Percentiles rank a stretch among this genome's conserved stretches.
Evolutionary conservation across 2,329 filamentous ascomycete species (phyloP).

Genomic region (Cryphonectria carpinicola): DNA sequence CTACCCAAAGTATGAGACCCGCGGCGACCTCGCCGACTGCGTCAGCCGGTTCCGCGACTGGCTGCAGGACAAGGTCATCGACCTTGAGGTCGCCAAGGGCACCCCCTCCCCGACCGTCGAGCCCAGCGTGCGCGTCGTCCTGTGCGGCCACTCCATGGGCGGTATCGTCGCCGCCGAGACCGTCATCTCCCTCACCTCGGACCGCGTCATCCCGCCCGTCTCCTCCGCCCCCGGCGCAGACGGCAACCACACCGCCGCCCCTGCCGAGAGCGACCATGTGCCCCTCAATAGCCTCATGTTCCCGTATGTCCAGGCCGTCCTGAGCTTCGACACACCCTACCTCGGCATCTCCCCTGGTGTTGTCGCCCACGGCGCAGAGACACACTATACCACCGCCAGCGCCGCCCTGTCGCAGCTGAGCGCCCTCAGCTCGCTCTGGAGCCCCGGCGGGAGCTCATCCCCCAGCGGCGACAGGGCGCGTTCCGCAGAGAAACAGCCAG

Average conservation of each 20-base stretch:
- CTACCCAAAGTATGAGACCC: slow-evolving; percentile 84
- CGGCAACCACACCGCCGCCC: slow-evolving; percentile 44
- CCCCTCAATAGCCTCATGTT: slow-evolving; percentile 76
- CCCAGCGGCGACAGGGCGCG: slow-evolving; percentile 9
- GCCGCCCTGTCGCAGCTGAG: slow-evolving; percentile 69
- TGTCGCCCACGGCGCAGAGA: slow-evolving; percentile 85
- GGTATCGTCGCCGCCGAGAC: slow-evolving; percentile 95
- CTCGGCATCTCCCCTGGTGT: slow-evolving; percentile 80
- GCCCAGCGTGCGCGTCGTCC: slow-evolving; percentile 78
- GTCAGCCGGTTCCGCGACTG: slow-evolving; percentile 77
- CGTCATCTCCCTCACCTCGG: slow-evolving; percentile 69
- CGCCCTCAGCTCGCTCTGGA: slow-evolving; percentile 71
- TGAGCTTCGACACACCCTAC: slow-evolving; percentile 95
- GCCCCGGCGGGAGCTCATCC: slow-evolving; percentile 44
- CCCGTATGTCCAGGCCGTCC: slow-evolving; percentile 85
- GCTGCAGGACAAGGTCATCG: slow-evolving; percentile 90
- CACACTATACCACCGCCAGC: slow-evolving; percentile 76
- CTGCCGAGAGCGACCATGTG: slow-evolving; percentile 36
- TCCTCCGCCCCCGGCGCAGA: slow-evolving; percentile 31
- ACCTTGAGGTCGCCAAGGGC: slow-evolving; percentile 81
- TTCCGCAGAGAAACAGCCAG: slow-evolving; percentile 40
- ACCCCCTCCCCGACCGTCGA: slow-evolving; percentile 85
- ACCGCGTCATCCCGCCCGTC: slow-evolving; percentile 54
- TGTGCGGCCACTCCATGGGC: slow-evolving; percentile 88
- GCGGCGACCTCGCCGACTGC: slow-evolving; percentile 73